Evolutionary conservation across 495 filamentous ascomycete genomes (phyloP).

Genomic region (Penicillium dipodomyicola): DNA sequence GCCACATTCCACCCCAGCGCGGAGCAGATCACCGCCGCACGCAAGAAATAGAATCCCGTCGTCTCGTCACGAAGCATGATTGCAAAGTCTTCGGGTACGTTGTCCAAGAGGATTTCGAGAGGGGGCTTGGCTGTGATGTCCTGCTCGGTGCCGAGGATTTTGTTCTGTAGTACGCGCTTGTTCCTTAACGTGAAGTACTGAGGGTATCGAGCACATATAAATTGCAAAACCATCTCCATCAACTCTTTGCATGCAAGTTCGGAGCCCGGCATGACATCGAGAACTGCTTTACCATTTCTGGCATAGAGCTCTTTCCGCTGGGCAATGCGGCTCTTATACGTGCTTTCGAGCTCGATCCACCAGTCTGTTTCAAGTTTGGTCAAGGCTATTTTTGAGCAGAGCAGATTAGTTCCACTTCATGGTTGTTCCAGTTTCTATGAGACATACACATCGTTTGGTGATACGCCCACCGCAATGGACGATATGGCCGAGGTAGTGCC

Average conservation of each 20-base stretch:
- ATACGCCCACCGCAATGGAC: constrained; percentile 85
- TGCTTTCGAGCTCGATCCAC: constrained; percentile 87
- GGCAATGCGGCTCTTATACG: constrained; percentile 65
- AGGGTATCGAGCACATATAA: constrained; percentile 75
- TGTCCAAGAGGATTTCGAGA: constrained; percentile 70
- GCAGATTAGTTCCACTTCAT: constrained; percentile 12
- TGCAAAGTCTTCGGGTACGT: constrained; percentile 86
- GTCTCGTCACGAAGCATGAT: constrained; percentile 71
- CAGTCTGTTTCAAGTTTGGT: constrained; percentile 80
- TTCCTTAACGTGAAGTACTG: constrained; percentile 68
- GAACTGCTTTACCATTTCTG: constrained; percentile 60
- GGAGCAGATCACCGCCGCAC: constrained; percentile 77
- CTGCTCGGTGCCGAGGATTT: constrained; percentile 63
- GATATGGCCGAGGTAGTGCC: constrained; percentile 66
- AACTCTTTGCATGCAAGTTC: constrained; percentile 83
- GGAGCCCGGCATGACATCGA: constrained; percentile 71
- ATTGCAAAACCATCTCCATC: constrained; percentile 87
- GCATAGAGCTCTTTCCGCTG: constrained; percentile 70
- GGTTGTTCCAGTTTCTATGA: background rate
- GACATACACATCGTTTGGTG: constrained; percentile 91
- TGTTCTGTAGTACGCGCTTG: constrained; percentile 64
- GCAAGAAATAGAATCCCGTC: constrained; percentile 72
- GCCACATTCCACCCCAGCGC: constrained; percentile 78
- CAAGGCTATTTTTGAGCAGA: constrained; percentile 52
- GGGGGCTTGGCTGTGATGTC: constrained; percentile 63